Conservation (phyloP, 805 yeast genomes). For the Kodamaea neixiangensis region DNA sequence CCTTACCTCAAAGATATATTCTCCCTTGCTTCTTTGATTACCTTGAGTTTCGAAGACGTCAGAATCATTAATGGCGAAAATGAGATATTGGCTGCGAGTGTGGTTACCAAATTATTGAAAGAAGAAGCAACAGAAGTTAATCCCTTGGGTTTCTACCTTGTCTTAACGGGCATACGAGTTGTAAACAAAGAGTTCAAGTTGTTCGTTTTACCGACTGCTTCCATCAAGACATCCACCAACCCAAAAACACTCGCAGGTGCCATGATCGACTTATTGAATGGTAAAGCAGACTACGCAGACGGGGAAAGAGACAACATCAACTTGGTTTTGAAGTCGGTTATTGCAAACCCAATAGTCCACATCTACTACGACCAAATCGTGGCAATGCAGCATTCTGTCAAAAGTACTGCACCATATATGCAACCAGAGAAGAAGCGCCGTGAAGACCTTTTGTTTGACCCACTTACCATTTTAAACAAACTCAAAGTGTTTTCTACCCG, state of each 20-base stretch:
- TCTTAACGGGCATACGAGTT: conserved; percentile 30
- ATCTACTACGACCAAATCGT: conserved; percentile 39
- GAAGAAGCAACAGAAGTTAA: conserved; percentile 12
- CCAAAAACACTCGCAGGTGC: conserved; percentile 25
- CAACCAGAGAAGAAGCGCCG: background rate
- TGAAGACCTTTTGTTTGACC: conserved; percentile 3
- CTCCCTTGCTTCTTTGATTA: background rate
- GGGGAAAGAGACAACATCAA: conserved; percentile 13
- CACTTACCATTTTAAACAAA: conserved; percentile 11
- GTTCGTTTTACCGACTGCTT: conserved; percentile 38
- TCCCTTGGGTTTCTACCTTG: conserved; percentile 19
- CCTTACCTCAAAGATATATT: background rate
- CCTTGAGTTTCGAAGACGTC: conserved; percentile 6
- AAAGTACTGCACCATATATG: background rate
- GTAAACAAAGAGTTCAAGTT: conserved; percentile 31
- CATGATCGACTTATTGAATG: conserved; percentile 15
- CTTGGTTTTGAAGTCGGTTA: conserved; percentile 20
- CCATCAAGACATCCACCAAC: conserved; percentile 25
- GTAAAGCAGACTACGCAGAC: conserved; percentile 8
- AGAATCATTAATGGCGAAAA: conserved; percentile 8
- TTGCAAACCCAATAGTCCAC: conserved; percentile 38
- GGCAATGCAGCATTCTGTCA: conserved; percentile 1
- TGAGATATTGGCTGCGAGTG: conserved; percentile 21
- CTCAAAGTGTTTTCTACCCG: conserved; percentile 23
- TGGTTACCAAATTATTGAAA: conserved; percentile 19